Evolutionary conservation across 2,329 filamentous ascomycete genomes (phyloP), one percentile per base, ranked within the genome.

Genomic region (Pyrenophora teres): DNA sequence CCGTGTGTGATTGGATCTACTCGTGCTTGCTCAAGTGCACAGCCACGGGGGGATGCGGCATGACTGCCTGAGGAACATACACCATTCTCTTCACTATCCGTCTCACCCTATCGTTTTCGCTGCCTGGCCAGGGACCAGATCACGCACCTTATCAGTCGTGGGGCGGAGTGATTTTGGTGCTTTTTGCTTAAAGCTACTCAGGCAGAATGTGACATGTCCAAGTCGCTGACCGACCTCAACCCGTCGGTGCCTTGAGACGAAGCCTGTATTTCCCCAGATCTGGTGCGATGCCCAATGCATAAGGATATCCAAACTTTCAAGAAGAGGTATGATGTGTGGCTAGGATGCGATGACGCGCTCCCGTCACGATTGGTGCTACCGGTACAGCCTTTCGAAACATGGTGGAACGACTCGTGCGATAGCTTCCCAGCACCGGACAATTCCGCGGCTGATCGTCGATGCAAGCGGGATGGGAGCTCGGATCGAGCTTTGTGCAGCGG

Each of bases 181-280:
- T 43, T 15, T 50, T 41, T 43, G 52, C 54, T 48, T 49, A 56
- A 50, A 31, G 39, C 51, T 50, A 42, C 30, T 41, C 18, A 63
- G 64, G 60, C 58, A 41, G 49, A 18, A 46, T 21, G 40, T 46
- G 33, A 40, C 30, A 35, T 48, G 37, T 46, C 43, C 46, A 41
- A 31, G 53, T 46, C 47, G 50, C 54, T 40, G 56, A 57, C 54
- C 52, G 45, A 53, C 50, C 30, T 40, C n/a, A 50, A 59, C 61
- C 59, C 54, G 56, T 64, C 55, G 65, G 57, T 69, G 67, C 68
- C 68, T 70, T 57, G 62, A 44, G 50, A 61, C 46, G 21, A 45
- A 59, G 59, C 64, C 64, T 60, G 48, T 40, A 30, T n/a, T 51
- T 40, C 50, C 50, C 58, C 54, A 38, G 18, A 52, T 60, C 40